phyloP scores from a whole-genome alignment of 164 flowering plant species.

The Piper betle region DNA sequence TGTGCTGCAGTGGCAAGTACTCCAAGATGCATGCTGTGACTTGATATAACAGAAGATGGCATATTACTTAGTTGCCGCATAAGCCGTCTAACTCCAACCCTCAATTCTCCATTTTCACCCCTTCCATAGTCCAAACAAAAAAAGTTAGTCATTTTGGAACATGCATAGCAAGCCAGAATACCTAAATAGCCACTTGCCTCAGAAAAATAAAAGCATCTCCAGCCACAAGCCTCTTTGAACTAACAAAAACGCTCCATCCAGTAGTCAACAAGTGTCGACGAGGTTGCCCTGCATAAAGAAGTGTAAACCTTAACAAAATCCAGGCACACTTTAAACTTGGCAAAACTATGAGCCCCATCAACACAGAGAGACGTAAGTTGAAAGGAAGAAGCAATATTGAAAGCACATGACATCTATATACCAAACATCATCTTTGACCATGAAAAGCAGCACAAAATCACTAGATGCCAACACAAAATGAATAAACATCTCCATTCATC shows the following conservation, averaged over 20 bases:
- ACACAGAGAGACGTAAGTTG: too few relatives aligned
- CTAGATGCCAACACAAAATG: too few relatives aligned
- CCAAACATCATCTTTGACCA: too few relatives aligned
- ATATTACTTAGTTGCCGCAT: slow-evolving; percentile 66
- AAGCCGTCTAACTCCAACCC: slow-evolving; percentile 85
- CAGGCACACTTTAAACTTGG: too few relatives aligned
- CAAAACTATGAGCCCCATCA: too few relatives aligned
- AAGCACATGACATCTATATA: too few relatives aligned
- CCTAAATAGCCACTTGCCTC: slow-evolving; percentile 29
- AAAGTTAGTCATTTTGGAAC: not conserved
- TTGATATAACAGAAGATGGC: slow-evolving; percentile 94
- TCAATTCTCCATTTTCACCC: slow-evolving; percentile 84
- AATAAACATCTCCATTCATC: too few relatives aligned
- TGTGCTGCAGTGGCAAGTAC: slow-evolving; percentile 96
- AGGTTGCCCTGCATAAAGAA: slow-evolving; percentile 59
- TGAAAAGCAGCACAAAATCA: too few relatives aligned
- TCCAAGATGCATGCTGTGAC: slow-evolving; percentile 98
- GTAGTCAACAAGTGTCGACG: slow-evolving; percentile 87
- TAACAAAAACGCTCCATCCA: slow-evolving; percentile 93
- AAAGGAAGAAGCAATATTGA: too few relatives aligned
- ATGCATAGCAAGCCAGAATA: not conserved
- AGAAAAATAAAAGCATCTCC: slow-evolving; percentile 91
- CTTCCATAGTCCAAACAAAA: slow-evolving; percentile 19
- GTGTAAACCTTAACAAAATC: not conserved
- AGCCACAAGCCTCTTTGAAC: slow-evolving; percentile 74